A percentile compares a stretch with the other conserved stretches of the same genome.
phyloP scores from a whole-genome alignment of 192 early-diverging fungal species.

The Coemansia sp. region DNA sequence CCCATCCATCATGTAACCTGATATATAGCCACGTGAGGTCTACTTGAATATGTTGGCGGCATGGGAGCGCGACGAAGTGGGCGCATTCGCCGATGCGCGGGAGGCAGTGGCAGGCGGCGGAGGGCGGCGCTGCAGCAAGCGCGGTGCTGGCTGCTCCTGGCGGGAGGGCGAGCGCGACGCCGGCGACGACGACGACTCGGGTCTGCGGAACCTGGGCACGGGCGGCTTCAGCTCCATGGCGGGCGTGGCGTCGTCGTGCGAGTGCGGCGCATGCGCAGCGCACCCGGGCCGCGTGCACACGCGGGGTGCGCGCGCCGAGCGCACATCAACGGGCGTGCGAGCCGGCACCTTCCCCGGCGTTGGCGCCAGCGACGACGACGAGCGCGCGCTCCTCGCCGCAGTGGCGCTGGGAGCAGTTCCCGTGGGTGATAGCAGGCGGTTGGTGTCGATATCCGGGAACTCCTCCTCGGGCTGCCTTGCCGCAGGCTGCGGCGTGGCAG shows the following conservation, averaged over 20 bases:
- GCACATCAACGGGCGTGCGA: conserved; percentile 45
- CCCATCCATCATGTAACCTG: neutral
- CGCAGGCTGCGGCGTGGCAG: neutral
- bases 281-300: conserved; percentile 51
- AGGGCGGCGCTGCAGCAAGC: neutral
- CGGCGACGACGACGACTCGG: conserved; percentile 5
- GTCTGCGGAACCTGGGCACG: conserved; percentile 38
- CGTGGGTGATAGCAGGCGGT: neutral
- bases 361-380: neutral
- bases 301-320: conserved; percentile 31
- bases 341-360: neutral
- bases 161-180: neutral
- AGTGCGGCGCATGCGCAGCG: conserved; percentile 52
- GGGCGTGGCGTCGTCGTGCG: conserved; percentile 43
- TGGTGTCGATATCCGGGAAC: conserved; percentile 17
- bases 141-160: neutral
- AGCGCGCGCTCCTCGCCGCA: neutral
- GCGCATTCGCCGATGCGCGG: neutral
- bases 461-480: conserved; percentile 12
- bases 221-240: conserved; percentile 54
- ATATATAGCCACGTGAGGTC: conserved; percentile 6
- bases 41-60: conserved; percentile 29
- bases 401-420: neutral
- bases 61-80: neutral
- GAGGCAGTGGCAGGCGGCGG: neutral